Base-by-base conservation (phyloP, 805 yeast genomes). In the Pichia nakasei region DNA sequence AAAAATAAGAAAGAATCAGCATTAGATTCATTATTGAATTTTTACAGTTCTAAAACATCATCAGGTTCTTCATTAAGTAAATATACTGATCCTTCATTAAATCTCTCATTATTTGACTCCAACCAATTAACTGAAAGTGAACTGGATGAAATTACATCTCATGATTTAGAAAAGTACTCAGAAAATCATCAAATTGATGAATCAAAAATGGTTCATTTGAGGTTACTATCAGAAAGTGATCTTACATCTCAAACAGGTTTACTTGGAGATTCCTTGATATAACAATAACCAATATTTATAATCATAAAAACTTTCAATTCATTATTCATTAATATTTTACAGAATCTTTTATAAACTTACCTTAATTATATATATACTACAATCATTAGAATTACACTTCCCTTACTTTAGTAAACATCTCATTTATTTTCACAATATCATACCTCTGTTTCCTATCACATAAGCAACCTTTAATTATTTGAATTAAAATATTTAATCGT, bases 81-180 rank as follows among this genome's bases (percentile, higher is more conserved):
- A 15, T 45, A 41, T 20, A 36, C n/a, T 9, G 43, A 44, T 17
- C 43, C 47, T 6, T 29, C 43, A 15, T 27, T 26, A 9, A 13
- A 9, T 1, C 9, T 35, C 6, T 31, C 38, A 3, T 15, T 20
- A 4, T 35, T 39, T 8, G 35, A 39, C 11, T 38, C 38, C 3
- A 45, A 45, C 48, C 24, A 22, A 22, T 57, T 77, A 31, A 54
- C 64, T 1, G 52, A 55, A 0, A 65, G 54, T 13, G 85, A 80
- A 49, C 41, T 80, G 31, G 53, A 59, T 0, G 82, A 74, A 48
- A 48, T 80, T 9, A 39, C 44, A 3, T 36, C 40, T 19, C 41
- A 37, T 32, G 41, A 37, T 20, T 5, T 33, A 11, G 20, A 15
- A 5, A 45, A 26, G 15, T 45, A 41, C 8, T 17, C 11, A 11